Conservation (phyloP, 192 early-diverging fungal species). For the Entomortierella chlamydospora region DNA sequence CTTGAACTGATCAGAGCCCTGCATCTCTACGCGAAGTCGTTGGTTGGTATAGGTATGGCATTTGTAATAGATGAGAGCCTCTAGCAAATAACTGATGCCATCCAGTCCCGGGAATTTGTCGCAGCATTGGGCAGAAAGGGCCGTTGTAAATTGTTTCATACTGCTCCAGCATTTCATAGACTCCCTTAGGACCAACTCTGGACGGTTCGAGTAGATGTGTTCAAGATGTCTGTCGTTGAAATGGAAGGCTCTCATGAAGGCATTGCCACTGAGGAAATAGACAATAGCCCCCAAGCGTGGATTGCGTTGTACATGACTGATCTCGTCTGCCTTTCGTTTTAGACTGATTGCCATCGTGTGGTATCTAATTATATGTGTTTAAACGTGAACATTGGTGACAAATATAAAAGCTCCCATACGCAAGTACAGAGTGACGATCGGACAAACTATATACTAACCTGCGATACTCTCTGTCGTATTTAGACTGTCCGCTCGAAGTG, state of each 20-base stretch:
- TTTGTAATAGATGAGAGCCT: slow-evolving; percentile 22
- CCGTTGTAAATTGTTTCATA: slow-evolving; percentile 25
- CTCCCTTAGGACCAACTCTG: slow-evolving; percentile 6
- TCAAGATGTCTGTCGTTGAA: slow-evolving; percentile 21
- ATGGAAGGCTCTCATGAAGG: slow-evolving; percentile 20
- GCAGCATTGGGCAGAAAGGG: slow-evolving; percentile 14
- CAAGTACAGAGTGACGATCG: not conserved
- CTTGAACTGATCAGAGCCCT: not conserved
- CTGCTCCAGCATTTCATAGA: slow-evolving; percentile 26
- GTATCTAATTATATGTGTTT: too few species aligned
- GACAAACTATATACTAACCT: slow-evolving; percentile 1
- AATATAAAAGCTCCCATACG: too few species aligned
- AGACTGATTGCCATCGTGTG: slow-evolving; percentile 12
- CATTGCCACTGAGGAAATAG: slow-evolving; percentile 22
- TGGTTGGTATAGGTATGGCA: slow-evolving; percentile 16
- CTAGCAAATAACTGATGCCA: slow-evolving; percentile 21
- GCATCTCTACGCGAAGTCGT: slow-evolving; percentile 23
- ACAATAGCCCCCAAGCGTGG: slow-evolving; percentile 19
- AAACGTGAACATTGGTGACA: too few species aligned
- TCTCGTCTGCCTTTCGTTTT: slow-evolving; percentile 27
- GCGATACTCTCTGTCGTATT: slow-evolving; percentile 11
- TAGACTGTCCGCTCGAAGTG: not conserved
- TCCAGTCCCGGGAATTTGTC: slow-evolving; percentile 17
- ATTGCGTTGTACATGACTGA: slow-evolving; percentile 10
- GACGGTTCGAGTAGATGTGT: not conserved